A percentile compares a stretch with the other conserved stretches of the same genome.
Evolutionary conservation across 441 rosid genomes (phyloP).

Genomic region (Metrosideros polymorpha): DNA sequence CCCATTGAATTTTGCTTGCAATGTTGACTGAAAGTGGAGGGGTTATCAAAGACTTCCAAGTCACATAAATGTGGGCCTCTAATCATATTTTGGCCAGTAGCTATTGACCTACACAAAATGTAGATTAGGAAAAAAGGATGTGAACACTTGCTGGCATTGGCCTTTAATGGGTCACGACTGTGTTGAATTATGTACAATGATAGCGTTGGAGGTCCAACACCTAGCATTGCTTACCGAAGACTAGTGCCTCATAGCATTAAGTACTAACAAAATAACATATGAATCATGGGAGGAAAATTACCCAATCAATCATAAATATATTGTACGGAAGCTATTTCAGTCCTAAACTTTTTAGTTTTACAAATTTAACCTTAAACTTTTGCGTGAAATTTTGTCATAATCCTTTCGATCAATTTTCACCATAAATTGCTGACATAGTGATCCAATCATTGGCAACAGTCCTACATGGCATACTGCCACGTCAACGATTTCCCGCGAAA

Average conservation of each 20-base stretch:
- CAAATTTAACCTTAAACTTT: background rate
- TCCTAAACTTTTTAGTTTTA: accelerated
- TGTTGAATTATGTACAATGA: background rate
- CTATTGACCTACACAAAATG: background rate
- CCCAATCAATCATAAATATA: background rate
- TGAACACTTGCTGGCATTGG: background rate
- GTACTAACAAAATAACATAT: background rate
- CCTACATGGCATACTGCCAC: background rate
- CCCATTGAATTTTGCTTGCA: background rate
- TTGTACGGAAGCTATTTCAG: accelerated
- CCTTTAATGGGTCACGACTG: background rate
- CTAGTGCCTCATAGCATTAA: background rate
- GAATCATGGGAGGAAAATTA: background rate
- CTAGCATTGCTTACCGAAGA: background rate
- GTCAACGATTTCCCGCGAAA: accelerated
- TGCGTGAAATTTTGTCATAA: background rate
- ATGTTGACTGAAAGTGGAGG: background rate
- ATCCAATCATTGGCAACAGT: accelerated
- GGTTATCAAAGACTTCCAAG: background rate
- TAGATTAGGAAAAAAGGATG: background rate
- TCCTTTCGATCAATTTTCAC: background rate
- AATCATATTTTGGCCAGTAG: background rate
- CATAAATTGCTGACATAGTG: accelerated
- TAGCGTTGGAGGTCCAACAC: background rate
- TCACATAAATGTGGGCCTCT: background rate